phyloP scores from a whole-genome alignment of 805 yeast species.

The Schizosaccharomyces lindneri region DNA sequence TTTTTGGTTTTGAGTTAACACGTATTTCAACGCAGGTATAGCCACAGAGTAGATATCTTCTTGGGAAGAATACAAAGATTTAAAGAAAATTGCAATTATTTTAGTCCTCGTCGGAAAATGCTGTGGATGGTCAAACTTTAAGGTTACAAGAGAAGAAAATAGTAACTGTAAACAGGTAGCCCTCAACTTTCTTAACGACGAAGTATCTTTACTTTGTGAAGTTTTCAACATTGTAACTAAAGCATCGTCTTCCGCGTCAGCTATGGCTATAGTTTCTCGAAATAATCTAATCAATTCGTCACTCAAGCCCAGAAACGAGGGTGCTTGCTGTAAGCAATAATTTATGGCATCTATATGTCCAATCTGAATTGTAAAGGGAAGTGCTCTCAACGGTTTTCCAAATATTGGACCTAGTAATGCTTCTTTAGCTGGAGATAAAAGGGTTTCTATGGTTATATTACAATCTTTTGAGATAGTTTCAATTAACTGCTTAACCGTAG shows the following conservation, averaged over 20 bases:
- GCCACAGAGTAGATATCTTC: slow-evolving; percentile 82
- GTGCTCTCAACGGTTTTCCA: slow-evolving; percentile 85
- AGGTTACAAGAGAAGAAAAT: slow-evolving; percentile 61
- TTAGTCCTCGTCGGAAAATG: slow-evolving; percentile 39
- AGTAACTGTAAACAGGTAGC: slow-evolving; percentile 71
- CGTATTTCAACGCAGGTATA: slow-evolving; percentile 61
- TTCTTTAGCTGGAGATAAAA: slow-evolving; percentile 63
- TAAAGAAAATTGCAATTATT: slow-evolving; percentile 82
- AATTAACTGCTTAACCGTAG: slow-evolving; percentile 52
- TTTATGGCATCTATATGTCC: slow-evolving; percentile 94
- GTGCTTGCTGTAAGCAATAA: slow-evolving; percentile 58
- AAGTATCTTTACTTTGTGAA: slow-evolving; percentile 66
- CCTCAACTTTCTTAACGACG: slow-evolving; percentile 63
- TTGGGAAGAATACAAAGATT: slow-evolving; percentile 66
- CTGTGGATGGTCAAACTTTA: slow-evolving; percentile 61
- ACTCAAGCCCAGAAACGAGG: slow-evolving; percentile 59
- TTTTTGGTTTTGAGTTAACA: slow-evolving; percentile 62
- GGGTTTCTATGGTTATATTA: slow-evolving; percentile 37
- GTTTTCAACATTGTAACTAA: slow-evolving; percentile 67
- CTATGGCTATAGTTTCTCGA: slow-evolving; percentile 76
- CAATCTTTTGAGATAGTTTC: slow-evolving; percentile 45
- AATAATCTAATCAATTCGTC: slow-evolving; percentile 70
- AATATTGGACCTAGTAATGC: slow-evolving; percentile 76
- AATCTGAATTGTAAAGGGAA: slow-evolving; percentile 96
- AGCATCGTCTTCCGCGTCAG: slow-evolving; percentile 94